Percentiles rank a stretch among this genome's conserved stretches.
Evolutionary conservation across 2,329 filamentous ascomycete species (phyloP).

Genomic region (Colletotrichum simmondsii): DNA sequence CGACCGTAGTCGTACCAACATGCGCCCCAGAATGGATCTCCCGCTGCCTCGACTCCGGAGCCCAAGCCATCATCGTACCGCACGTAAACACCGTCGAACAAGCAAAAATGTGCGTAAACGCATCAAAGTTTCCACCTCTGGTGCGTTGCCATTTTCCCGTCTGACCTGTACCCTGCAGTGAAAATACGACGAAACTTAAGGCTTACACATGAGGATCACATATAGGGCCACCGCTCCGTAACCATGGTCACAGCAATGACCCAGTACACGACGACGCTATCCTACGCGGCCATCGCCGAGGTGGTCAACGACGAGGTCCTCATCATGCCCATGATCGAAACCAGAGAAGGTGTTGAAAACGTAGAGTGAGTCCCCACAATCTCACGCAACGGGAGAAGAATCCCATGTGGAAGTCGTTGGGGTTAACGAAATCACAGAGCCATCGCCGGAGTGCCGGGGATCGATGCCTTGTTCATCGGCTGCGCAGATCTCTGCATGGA

Average conservation of each 20-base stretch:
- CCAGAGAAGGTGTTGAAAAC: conserved; percentile 12
- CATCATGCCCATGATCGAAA: conserved; percentile 28
- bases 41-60: conserved; percentile 60
- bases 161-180: too few relatives aligned
- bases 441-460: conserved; percentile 12
- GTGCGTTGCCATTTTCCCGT: conserved; percentile 34
- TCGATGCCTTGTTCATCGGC: conserved; percentile 19
- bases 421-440: neutral
- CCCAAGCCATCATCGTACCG: conserved; percentile 62
- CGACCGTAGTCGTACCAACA: conserved; percentile 1
- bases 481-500: conserved; percentile 29
- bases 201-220: fast-evolving
- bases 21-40: conserved; percentile 25
- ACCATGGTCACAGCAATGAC: conserved; percentile 29
- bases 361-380: neutral
- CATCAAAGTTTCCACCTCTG: conserved; percentile 61
- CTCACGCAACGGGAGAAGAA: neutral
- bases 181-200: too few relatives aligned
- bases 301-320: conserved; percentile 20
- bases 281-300: conserved; percentile 19
- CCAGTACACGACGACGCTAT: conserved; percentile 14
- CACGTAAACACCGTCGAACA: conserved; percentile 57
- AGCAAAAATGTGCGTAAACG: conserved; percentile 55
- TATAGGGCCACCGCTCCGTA: conserved; percentile 18
- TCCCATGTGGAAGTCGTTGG: too few relatives aligned